phyloP scores from a whole-genome alignment of 177 flowering plant genomes.

The Tripterygium wilfordii region DNA sequence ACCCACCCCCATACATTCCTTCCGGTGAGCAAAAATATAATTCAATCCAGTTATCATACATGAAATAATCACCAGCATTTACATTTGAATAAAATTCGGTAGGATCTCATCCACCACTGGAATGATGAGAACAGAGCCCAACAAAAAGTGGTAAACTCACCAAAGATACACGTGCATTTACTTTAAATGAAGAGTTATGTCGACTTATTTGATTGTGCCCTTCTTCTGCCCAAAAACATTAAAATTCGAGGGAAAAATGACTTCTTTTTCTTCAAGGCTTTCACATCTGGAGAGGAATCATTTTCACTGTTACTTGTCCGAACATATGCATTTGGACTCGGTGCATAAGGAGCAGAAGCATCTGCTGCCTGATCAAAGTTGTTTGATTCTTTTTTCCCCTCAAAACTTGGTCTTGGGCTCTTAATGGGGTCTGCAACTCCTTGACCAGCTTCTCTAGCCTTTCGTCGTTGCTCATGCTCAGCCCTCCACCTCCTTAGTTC shows the following conservation, averaged over 20 bases:
- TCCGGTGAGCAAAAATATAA: too few species aligned
- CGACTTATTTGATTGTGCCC: slow-evolving; percentile 19
- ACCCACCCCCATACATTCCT: too few species aligned
- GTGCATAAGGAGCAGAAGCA: slow-evolving; percentile 2
- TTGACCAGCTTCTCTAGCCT: slow-evolving; percentile 42
- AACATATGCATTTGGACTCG: slow-evolving; percentile 17
- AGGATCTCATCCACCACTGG: slow-evolving; percentile 1
- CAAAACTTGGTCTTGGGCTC: slow-evolving; percentile 36
- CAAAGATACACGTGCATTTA: too few species aligned
- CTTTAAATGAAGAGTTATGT: too few species aligned
- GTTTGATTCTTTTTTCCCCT: slow-evolving; percentile 35
- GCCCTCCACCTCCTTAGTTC: slow-evolving; percentile 90
- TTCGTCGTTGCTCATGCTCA: slow-evolving; percentile 71
- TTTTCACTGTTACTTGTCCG: slow-evolving; percentile 16
- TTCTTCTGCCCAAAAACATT: slow-evolving; percentile 62
- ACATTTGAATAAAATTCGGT: slow-evolving; percentile 7
- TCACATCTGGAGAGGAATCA: slow-evolving; percentile 30
- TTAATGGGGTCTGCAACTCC: slow-evolving; percentile 18
- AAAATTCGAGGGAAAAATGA: slow-evolving; percentile 68
- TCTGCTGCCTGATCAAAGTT: slow-evolving; percentile 13
- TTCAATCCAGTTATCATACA: slow-evolving; percentile 12
- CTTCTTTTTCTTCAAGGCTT: slow-evolving; percentile 50
- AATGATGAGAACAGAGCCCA: not conserved
- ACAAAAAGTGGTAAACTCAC: slow-evolving; percentile 1
- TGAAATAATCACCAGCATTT: slow-evolving; percentile 9